Percentiles rank a stretch among this genome's conserved stretches.
phyloP scores from a whole-genome alignment of 345 rosid genomes.

The Corymbia maculata region DNA sequence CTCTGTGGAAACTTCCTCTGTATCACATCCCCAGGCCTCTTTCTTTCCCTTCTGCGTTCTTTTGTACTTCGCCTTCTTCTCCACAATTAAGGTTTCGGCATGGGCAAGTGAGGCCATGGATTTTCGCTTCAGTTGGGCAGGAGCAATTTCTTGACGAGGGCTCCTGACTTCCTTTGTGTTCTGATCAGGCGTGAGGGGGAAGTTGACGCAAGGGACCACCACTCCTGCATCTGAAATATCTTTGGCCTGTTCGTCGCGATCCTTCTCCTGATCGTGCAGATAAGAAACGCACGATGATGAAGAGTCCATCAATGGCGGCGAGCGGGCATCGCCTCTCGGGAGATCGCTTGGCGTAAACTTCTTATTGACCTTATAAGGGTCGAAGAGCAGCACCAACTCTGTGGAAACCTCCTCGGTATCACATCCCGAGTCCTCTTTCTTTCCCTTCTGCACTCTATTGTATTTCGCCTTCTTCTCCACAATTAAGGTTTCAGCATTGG shows the following conservation, averaged over 20 bases:
- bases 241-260: neutral
- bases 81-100: neutral
- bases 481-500: too few relatives aligned
- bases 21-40: neutral
- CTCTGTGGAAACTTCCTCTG: neutral
- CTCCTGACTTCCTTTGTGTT: neutral
- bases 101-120: neutral
- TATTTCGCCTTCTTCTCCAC: too few relatives aligned
- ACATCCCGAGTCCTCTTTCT: too few relatives aligned
- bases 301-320: neutral
- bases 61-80: neutral
- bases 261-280: neutral
- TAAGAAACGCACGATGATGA: neutral
- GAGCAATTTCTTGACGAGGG: neutral
- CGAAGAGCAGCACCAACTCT: too few relatives aligned
- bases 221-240: neutral
- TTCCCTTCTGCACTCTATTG: too few relatives aligned
- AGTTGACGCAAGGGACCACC: neutral
- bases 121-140: neutral
- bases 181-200: neutral
- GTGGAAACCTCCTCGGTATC: too few relatives aligned
- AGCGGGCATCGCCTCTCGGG: neutral
- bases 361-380: too few relatives aligned
- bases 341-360: too few relatives aligned
- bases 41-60: neutral